These are phyloP conservation scores for Candida schatavii DNA, from an alignment of 805 yeast genomes.

Conservation along the genomic window DNA sequence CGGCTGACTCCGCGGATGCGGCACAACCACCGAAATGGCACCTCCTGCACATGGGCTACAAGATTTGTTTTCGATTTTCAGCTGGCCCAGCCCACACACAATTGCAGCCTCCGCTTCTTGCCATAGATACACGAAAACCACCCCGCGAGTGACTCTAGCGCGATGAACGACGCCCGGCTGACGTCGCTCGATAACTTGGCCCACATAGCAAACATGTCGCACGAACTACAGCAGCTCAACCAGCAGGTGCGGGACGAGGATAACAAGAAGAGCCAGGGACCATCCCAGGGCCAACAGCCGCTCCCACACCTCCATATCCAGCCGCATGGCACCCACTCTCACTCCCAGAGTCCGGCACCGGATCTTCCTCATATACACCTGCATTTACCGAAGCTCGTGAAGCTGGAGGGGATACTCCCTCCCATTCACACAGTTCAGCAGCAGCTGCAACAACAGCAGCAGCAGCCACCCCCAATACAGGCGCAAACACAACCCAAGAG, in stretches of 20 bases:
- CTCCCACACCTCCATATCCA: conserved; percentile 1
- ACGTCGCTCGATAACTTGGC: conserved; percentile 39
- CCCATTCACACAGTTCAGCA: neutral
- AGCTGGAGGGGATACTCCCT: neutral
- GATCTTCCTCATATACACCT: neutral
- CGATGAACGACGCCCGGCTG: conserved; percentile 11
- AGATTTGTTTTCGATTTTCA: too few species aligned
- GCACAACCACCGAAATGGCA: too few species aligned
- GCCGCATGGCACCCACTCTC: neutral
- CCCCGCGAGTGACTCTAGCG: too few species aligned
- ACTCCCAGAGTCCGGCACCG: neutral
- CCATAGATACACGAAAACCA: too few species aligned
- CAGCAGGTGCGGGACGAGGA: conserved; percentile 18
- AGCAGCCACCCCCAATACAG: conserved; percentile 6
- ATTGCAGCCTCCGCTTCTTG: too few species aligned
- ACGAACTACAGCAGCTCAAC: conserved; percentile 31
- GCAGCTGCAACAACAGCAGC: neutral
- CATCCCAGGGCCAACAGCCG: neutral
- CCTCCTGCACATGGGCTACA: too few species aligned
- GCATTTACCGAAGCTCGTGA: neutral
- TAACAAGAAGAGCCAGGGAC: neutral
- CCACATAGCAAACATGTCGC: conserved; percentile 45
- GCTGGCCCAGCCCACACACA: too few species aligned
- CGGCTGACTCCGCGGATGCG: too few species aligned
- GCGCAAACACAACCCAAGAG: conserved; percentile 7